phyloP scores from a whole-genome alignment of 495 filamentous ascomycete genomes.

The Aspergillus nanangensis region DNA sequence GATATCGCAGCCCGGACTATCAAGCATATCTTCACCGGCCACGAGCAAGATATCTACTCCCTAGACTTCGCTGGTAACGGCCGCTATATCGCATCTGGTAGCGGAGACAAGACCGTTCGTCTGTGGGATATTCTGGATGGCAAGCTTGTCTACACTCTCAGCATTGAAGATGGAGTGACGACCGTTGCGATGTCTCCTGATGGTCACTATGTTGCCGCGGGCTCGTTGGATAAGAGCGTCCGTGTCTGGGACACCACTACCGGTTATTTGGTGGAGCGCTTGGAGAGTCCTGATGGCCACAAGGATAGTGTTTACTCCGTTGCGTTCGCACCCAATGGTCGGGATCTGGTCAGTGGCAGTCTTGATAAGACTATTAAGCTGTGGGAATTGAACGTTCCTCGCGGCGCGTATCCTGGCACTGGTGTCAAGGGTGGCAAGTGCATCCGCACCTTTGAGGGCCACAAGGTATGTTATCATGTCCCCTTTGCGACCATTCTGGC shows the following conservation, averaged over 20 bases:
- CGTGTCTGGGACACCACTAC: conserved; percentile 81
- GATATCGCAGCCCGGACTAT: conserved; percentile 74
- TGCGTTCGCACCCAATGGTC: conserved; percentile 83
- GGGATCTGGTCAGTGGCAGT: conserved; percentile 83
- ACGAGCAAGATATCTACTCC: conserved; percentile 94
- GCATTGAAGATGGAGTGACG: conserved; percentile 86
- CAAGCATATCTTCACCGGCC: conserved; percentile 75
- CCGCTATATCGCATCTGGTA: conserved; percentile 82
- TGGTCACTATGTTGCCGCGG: conserved; percentile 79
- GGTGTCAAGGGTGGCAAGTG: conserved; percentile 74
- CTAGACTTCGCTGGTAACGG: conserved; percentile 85
- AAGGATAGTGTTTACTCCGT: conserved; percentile 92
- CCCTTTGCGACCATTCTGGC: conserved; percentile 1
- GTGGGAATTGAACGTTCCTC: conserved; percentile 77
- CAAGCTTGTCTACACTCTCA: conserved; percentile 68
- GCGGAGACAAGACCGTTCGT: conserved; percentile 81
- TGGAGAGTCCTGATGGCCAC: conserved; percentile 83
- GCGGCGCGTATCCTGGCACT: conserved; percentile 55
- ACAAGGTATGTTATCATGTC: conserved; percentile 59
- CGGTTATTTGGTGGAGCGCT: conserved; percentile 76
- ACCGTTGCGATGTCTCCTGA: conserved; percentile 91
- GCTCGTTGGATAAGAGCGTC: conserved; percentile 86
- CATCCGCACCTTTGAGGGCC: conserved; percentile 84
- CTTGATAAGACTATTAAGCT: conserved; percentile 94
- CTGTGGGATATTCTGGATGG: conserved; percentile 83